phyloP scores from a whole-genome alignment of 306 rosid species.

The Quercus aquifolioides region DNA sequence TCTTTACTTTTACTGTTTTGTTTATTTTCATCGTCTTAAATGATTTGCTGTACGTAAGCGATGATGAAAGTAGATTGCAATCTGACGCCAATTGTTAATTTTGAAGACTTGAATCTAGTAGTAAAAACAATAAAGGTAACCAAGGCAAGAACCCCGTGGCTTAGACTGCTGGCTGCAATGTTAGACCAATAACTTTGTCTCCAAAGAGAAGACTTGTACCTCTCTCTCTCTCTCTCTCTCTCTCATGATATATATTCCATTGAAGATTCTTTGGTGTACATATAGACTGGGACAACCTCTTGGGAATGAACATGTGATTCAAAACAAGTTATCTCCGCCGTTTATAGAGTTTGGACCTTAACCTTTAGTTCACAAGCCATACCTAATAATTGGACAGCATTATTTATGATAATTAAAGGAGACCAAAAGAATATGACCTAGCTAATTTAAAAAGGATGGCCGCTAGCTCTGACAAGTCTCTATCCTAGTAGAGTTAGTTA shows the following conservation, averaged over 20 bases:
- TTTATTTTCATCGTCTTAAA: background rate
- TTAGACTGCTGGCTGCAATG: background rate
- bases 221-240: no score
- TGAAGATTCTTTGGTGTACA: no score
- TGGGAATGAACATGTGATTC: no score
- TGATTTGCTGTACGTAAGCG: conserved; percentile 24
- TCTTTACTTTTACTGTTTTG: background rate
- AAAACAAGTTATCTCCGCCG: background rate
- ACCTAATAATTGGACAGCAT: background rate
- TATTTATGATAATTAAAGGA: background rate
- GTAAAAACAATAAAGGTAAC: no score
- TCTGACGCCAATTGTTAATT: conserved; percentile 25
- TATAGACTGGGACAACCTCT: no score
- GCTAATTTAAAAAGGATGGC: no score
- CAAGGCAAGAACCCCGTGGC: conserved; percentile 11
- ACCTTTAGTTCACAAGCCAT: background rate
- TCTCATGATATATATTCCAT: no score
- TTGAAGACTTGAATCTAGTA: background rate
- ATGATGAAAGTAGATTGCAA: conserved; percentile 23
- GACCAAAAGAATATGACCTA: background rate
- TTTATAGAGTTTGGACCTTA: background rate
- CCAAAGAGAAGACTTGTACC: background rate
- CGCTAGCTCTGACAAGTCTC: conserved; percentile 5
- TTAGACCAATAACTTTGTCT: background rate
- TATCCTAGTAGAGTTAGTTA: conserved; percentile 22